phyloP scores from a whole-genome alignment of 2,329 filamentous ascomycete genomes.

The Grosmannia serpens region DNA sequence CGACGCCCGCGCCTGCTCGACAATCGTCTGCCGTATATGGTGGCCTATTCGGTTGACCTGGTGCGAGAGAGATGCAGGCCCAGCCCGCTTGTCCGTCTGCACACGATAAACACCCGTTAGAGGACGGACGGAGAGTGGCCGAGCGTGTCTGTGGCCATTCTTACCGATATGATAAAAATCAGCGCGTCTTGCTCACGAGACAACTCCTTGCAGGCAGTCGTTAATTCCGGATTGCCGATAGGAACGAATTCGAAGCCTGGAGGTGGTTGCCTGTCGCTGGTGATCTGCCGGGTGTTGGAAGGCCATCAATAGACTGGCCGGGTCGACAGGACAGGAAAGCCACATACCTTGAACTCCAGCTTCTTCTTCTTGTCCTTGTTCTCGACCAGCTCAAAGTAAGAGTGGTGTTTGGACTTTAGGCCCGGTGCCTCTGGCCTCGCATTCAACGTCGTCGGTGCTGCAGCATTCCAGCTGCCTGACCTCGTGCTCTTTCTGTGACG shows the following conservation, averaged over 20 bases:
- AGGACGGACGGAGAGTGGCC: background rate
- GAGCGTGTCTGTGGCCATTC: slow-evolving; percentile 13
- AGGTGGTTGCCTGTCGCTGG: slow-evolving; percentile 37
- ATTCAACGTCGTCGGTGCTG: slow-evolving; percentile 11
- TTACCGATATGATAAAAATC: slow-evolving; percentile 56
- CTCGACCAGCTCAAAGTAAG: slow-evolving; percentile 53
- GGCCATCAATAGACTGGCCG: background rate
- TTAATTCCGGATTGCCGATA: slow-evolving; percentile 49
- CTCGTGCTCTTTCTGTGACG: background rate
- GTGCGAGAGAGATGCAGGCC: slow-evolving; percentile 25
- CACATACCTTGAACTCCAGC: slow-evolving; percentile 46
- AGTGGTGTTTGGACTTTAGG: slow-evolving; percentile 44
- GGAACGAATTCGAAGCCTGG: slow-evolving; percentile 53
- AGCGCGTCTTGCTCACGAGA: slow-evolving; percentile 50
- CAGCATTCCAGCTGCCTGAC: background rate
- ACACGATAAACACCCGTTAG: background rate
- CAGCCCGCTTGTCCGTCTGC: background rate
- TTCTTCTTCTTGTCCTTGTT: slow-evolving; percentile 55
- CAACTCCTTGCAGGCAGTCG: slow-evolving; percentile 50
- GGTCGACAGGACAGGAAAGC: background rate
- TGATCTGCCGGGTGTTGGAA: slow-evolving; percentile 30
- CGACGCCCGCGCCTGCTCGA: slow-evolving; percentile 38
- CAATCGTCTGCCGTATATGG: slow-evolving; percentile 47
- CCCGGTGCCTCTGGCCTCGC: slow-evolving; percentile 18
- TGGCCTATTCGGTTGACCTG: slow-evolving; percentile 49